These are phyloP conservation scores for Oryza coarctata DNA, from an alignment of 176 grass and related monocot species.

Conservation along the genomic window DNA sequence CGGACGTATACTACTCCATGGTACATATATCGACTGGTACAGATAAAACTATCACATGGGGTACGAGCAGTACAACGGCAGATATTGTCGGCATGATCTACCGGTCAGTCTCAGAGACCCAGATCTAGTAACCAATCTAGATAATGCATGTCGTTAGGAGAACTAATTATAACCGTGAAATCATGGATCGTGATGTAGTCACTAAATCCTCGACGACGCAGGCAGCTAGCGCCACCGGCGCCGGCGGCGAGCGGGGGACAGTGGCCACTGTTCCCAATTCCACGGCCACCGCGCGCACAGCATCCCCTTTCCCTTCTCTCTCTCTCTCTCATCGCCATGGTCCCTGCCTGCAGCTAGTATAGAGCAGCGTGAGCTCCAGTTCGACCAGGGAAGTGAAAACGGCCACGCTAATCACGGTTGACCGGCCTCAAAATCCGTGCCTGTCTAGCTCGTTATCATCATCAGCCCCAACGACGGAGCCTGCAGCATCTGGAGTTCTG, in stretches of 20 bases:
- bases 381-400: constrained; percentile 9
- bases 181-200: background rate
- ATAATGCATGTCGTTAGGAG: too few species aligned
- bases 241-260: background rate
- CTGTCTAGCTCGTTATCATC: background rate
- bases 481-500: background rate
- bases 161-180: background rate
- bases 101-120: too few species aligned
- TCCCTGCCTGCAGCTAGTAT: background rate
- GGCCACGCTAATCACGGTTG: constrained; percentile 40
- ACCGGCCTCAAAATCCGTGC: constrained; percentile 7
- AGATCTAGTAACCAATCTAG: too few species aligned
- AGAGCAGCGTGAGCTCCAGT: too few species aligned
- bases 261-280: constrained; percentile 6
- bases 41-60: too few species aligned
- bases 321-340: background rate
- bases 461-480: background rate
- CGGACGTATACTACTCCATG: too few species aligned
- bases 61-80: too few species aligned
- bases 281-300: background rate
- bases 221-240: too few species aligned
- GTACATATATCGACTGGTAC: too few species aligned
- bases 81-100: too few species aligned
- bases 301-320: background rate
- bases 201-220: background rate